A percentile compares a stretch with the other conserved stretches of the same genome.
phyloP scores from a whole-genome alignment of 495 filamentous ascomycete genomes.

The Penicillium parvum region DNA sequence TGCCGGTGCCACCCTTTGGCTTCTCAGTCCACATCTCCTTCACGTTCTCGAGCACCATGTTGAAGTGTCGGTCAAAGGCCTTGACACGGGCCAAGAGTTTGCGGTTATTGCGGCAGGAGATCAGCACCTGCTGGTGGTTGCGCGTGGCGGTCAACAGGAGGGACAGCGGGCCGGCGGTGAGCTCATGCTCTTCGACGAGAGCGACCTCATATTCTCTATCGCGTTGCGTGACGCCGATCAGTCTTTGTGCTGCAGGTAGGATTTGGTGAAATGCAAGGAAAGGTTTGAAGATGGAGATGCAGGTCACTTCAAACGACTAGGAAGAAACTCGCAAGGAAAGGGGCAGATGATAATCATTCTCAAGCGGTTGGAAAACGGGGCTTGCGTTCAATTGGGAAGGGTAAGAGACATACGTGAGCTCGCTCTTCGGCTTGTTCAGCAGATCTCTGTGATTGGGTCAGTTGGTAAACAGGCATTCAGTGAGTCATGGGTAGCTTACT shows the following conservation, averaged over 20 bases:
- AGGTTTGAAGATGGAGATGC: slow-evolving; percentile 18
- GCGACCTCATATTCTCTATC: slow-evolving; percentile 82
- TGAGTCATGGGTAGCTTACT: slow-evolving; percentile 51
- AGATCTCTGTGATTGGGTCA: slow-evolving; percentile 56
- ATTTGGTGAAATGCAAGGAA: slow-evolving; percentile 20
- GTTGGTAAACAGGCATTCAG: slow-evolving; percentile 1
- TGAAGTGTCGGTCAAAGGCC: slow-evolving; percentile 91
- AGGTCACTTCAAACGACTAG: slow-evolving; percentile 14
- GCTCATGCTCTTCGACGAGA: slow-evolving; percentile 84
- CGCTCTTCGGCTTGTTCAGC: slow-evolving; percentile 70
- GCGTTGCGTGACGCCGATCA: slow-evolving; percentile 17
- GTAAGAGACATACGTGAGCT: slow-evolving; percentile 64
- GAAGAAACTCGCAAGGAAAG: slow-evolving; percentile 7
- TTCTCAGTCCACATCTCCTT: slow-evolving; percentile 99
- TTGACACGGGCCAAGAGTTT: slow-evolving; percentile 78
- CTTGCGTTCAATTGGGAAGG: background rate
- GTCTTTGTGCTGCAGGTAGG: slow-evolving; percentile 19
- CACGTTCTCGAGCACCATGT: slow-evolving; percentile 96
- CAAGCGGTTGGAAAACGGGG: slow-evolving; percentile 9
- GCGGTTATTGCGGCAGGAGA: slow-evolving; percentile 85
- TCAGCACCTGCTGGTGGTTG: slow-evolving; percentile 82
- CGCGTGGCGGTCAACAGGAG: slow-evolving; percentile 91
- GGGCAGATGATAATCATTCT: background rate
- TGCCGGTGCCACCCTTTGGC: slow-evolving; percentile 82
- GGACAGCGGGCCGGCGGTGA: slow-evolving; percentile 79